Evolutionary conservation across 495 filamentous ascomycete species (phyloP).

Genomic region (Aspergillus leporis): DNA sequence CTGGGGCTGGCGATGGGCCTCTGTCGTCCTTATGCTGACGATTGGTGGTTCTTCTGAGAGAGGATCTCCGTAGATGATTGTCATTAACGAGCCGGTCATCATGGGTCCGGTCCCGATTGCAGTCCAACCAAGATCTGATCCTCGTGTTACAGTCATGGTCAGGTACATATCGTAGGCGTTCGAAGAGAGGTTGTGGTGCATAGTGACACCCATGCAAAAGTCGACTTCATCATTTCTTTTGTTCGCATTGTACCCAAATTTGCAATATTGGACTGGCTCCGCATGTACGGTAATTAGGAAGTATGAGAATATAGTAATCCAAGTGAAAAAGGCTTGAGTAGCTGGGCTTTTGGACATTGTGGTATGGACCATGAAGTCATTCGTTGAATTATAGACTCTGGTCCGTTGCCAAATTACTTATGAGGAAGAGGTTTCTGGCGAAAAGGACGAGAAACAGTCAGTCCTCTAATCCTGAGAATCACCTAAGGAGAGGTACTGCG

Average conservation of each 20-base stretch:
- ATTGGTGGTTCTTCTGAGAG: conserved; percentile 5
- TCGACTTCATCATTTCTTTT: neutral
- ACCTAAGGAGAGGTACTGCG: no score
- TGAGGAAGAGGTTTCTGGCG: no score
- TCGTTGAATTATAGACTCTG: no score
- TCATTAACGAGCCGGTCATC: conserved; percentile 16
- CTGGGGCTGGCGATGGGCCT: conserved; percentile 9
- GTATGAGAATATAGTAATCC: neutral
- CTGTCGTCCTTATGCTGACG: conserved; percentile 12
- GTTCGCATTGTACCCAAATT: conserved; percentile 8
- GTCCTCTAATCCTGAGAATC: no score
- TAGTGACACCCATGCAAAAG: conserved; percentile 16
- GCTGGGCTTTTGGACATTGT: neutral
- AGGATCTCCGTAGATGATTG: conserved; percentile 15
- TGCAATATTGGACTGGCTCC: conserved; percentile 15
- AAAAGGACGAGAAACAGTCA: no score
- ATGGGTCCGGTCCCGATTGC: conserved; percentile 12
- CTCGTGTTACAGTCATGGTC: conserved; percentile 11
- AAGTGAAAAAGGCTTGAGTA: neutral
- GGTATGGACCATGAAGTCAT: neutral
- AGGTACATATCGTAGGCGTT: conserved; percentile 11
- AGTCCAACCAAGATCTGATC: conserved; percentile 14
- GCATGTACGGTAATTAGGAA: neutral
- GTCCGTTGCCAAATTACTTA: no score
- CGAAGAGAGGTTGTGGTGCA: conserved; percentile 11